These are phyloP conservation scores for Gaeumannomyces sp. DNA, from an alignment of 2,329 filamentous ascomycete species.

Conservation along the genomic window DNA sequence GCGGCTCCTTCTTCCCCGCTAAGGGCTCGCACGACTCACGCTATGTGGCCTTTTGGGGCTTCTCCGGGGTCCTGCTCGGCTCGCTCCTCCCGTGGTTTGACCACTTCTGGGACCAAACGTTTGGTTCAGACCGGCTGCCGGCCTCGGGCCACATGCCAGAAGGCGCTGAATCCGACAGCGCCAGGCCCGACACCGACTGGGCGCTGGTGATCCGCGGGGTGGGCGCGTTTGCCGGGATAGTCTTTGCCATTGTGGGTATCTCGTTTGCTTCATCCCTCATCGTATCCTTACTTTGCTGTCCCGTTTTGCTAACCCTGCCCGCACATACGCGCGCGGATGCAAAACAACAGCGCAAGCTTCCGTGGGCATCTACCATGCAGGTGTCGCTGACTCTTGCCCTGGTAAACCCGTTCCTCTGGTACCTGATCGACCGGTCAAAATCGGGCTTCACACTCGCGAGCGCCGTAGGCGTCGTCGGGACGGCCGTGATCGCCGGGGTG, in stretches of 20 bases:
- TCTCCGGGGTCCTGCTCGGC: conserved; percentile 71
- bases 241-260: conserved; percentile 67
- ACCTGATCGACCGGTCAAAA: conserved; percentile 84
- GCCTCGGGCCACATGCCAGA: conserved; percentile 21
- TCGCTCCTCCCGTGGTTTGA: conserved; percentile 82
- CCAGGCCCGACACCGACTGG: conserved; percentile 60
- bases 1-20: conserved; percentile 19
- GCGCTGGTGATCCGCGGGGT: conserved; percentile 54
- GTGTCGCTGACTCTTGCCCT: conserved; percentile 83
- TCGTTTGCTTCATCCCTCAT: background rate
- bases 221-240: conserved; percentile 55
- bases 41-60: conserved; percentile 77
- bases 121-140: conserved; percentile 22
- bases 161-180: conserved; percentile 20
- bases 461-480: conserved; percentile 67
- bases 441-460: conserved; percentile 77
- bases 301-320: background rate
- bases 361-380: conserved; percentile 94
- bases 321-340: too few relatives aligned
- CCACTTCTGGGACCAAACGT: conserved; percentile 57
- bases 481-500: conserved; percentile 64
- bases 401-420: conserved; percentile 92
- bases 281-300: background rate
- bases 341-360: conserved; percentile 64
- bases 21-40: conserved; percentile 44